These are phyloP conservation scores for Chalciporus chontae DNA, from an alignment of 768 basidiomycete species.

Conservation along the genomic window DNA sequence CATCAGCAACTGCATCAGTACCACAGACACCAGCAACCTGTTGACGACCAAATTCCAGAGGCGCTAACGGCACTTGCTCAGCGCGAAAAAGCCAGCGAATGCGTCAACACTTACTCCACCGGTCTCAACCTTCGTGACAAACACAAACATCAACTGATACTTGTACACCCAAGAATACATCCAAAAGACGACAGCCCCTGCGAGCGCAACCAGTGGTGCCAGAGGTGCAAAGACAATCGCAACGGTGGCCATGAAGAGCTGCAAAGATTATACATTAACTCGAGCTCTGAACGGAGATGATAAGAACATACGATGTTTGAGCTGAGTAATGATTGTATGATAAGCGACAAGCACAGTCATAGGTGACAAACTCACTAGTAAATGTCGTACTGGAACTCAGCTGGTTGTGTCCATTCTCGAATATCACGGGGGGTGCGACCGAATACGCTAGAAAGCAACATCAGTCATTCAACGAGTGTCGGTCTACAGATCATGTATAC, in stretches of 20 bases:
- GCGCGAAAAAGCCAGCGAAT: neutral
- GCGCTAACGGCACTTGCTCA: conserved; percentile 45
- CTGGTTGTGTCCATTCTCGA: conserved; percentile 86
- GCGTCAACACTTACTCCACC: conserved; percentile 67
- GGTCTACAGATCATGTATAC: conserved; percentile 12
- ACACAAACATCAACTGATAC: conserved; percentile 96
- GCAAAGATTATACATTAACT: conserved; percentile 9
- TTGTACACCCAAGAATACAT: conserved; percentile 86
- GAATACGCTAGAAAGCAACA: conserved; percentile 48
- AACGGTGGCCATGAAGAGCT: conserved; percentile 91
- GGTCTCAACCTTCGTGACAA: conserved; percentile 82
- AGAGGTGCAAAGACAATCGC: conserved; percentile 92
- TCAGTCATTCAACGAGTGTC: conserved; percentile 1
- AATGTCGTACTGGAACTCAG: conserved; percentile 82
- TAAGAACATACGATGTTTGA: conserved; percentile 51
- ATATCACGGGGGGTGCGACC: conserved; percentile 90
- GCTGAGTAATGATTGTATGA: conserved; percentile 25
- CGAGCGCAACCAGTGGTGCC: conserved; percentile 84
- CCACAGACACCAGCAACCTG: conserved; percentile 69
- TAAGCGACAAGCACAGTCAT: neutral
- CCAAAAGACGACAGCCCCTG: conserved; percentile 86
- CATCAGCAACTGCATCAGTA: conserved; percentile 89
- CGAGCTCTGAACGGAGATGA: neutral
- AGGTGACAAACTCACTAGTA: conserved; percentile 61
- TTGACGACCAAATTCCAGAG: conserved; percentile 95